Evolutionary conservation across 2,329 filamentous ascomycete genomes (phyloP).

Genomic region (Tolypocladium paradoxum): DNA sequence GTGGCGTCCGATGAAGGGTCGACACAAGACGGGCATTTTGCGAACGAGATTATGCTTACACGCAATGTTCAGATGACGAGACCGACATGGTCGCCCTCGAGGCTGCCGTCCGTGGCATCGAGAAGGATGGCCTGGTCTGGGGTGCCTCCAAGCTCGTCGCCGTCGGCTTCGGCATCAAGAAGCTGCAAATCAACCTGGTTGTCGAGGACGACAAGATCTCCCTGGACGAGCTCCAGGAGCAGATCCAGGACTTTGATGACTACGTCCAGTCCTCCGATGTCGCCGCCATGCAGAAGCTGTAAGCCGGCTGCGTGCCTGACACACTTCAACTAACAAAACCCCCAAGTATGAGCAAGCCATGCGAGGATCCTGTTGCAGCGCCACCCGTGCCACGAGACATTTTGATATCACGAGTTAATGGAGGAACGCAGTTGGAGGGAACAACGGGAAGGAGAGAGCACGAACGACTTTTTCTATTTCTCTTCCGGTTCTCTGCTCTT

Average conservation of each 20-base stretch:
- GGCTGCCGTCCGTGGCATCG: slow-evolving; percentile 67
- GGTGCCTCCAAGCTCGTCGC: slow-evolving; percentile 81
- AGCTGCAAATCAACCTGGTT: slow-evolving; percentile 97
- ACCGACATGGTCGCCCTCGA: slow-evolving; percentile 82
- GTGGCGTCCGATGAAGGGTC: background rate
- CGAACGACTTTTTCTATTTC: background rate
- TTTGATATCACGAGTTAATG: slow-evolving; percentile 1
- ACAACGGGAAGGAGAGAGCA: background rate
- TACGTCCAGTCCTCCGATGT: slow-evolving; percentile 92
- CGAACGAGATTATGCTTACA: background rate
- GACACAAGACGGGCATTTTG: background rate
- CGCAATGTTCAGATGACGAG: slow-evolving; percentile 60
- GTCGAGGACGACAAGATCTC: slow-evolving; percentile 96
- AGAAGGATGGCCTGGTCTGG: slow-evolving; percentile 94
- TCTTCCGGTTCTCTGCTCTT: background rate
- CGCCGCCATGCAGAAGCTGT: slow-evolving; percentile 87
- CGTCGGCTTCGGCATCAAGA: slow-evolving; percentile 96
- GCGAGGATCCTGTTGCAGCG: background rate
- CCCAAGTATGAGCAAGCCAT: background rate
- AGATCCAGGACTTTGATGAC: slow-evolving; percentile 79
- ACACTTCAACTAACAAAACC: background rate
- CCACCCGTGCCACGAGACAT: background rate
- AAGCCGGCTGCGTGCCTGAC: slow-evolving; percentile 25
- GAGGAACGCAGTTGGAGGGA: background rate
- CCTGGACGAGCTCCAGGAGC: slow-evolving; percentile 71